Evolutionary conservation across 163 green algal genomes (phyloP).

Genomic region (Chlamydomonas reinhardtii): DNA sequence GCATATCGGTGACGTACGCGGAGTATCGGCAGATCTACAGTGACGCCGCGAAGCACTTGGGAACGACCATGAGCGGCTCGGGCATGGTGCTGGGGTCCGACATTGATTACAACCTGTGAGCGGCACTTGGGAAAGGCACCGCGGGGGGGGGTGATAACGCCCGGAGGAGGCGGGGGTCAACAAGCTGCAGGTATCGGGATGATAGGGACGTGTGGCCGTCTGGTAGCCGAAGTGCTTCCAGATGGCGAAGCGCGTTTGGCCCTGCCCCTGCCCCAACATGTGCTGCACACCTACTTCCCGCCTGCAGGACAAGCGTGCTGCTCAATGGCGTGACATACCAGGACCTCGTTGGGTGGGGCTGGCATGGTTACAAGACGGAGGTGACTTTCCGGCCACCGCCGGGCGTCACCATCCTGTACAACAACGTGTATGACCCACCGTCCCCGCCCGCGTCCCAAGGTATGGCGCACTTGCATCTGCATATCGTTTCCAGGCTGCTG

Average conservation of each 20-base stretch:
- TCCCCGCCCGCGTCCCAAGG: background rate
- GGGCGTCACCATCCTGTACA: background rate
- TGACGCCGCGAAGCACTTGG: background rate
- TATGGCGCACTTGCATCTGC: no score
- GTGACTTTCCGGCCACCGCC: background rate
- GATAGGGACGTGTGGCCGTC: no score
- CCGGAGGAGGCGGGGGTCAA: no score
- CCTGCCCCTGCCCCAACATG: no score
- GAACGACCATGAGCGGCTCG: background rate
- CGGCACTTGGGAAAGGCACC: background rate
- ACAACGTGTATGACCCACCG: background rate
- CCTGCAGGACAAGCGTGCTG: background rate
- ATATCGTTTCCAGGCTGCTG: no score
- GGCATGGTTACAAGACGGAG: conserved; percentile 12
- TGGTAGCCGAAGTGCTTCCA: no score
- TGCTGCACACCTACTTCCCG: background rate
- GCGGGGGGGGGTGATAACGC: no score
- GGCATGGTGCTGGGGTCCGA: background rate
- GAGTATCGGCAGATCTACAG: conserved; percentile 3
- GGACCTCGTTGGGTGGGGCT: conserved; percentile 6
- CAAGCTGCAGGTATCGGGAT: no score
- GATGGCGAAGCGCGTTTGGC: no score
- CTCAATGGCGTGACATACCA: background rate
- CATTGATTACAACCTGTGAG: conserved; percentile 24
- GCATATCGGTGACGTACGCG: background rate